Evolutionary conservation across 345 rosid genomes (phyloP), one percentile per base, ranked within the genome.

Genomic region (Pugionium dolabratum): DNA sequence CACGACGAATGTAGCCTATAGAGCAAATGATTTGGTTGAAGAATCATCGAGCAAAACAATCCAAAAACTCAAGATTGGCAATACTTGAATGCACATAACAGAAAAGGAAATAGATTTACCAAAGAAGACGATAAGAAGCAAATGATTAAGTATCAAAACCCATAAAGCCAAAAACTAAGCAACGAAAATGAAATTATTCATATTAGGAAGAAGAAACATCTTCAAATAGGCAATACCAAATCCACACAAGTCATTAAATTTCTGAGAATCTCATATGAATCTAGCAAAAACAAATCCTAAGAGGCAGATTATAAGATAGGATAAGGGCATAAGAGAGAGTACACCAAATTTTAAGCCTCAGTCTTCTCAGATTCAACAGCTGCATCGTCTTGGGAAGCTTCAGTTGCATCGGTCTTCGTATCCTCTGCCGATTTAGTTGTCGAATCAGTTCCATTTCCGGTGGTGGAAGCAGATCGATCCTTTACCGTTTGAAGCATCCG

Each of bases 401-500:
- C 82, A 25, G 41, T 36, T 0, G 59, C 40, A 2, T 9, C 70
- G 5, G 26, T 51, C 1, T 50, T 71, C 45, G 6, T 9, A 62
- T 42, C 64, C 2, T 39, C 66, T n/a, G 2, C 71, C 6, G 61
- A 60, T 11, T 29, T 69, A 1, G 31, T 10, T 0, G n/a, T 50
- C 25, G 77, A 37, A 0, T 51, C 64, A 44, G 50, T 59, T 8
- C 45, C 44, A 37, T 72, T 29, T 2, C 57, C 62, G 37, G 50
- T 59, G 2, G 65, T 61, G 7, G 75, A 33, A 4, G 71, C 53
- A 7, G 67, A 76, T 27, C 86, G 78, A 60, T 76, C 75, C 73
- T 94, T 94, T 59, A 90, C 86, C 11, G 85, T 62, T 0, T 85
- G 89, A 54, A 94, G 85, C 96, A 94, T 86, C 41, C 93, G 85